phyloP scores from a whole-genome alignment of 2,329 filamentous ascomycete genomes.

The Teratosphaeria zuluensis region DNA sequence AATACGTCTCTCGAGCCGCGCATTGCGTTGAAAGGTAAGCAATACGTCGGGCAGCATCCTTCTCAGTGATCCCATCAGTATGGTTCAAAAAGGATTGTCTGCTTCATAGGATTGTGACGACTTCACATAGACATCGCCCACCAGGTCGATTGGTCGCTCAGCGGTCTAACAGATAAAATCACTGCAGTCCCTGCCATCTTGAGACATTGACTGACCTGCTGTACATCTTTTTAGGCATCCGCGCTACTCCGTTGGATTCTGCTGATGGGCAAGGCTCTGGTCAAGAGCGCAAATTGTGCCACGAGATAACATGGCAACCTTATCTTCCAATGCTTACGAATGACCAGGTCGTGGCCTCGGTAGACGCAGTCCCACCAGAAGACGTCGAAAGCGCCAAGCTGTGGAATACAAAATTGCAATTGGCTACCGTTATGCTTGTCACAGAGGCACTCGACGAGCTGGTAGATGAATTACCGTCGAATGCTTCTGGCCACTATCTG shows the following conservation, averaged over 20 bases:
- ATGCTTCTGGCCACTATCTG: not conserved
- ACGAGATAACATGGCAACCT: conserved; percentile 5
- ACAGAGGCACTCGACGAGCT: conserved; percentile 1
- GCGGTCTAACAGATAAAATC: too few relatives aligned
- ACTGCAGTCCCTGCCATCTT: too few relatives aligned
- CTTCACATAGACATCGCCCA: too few relatives aligned
- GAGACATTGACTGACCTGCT: too few relatives aligned
- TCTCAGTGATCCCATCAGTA: too few relatives aligned
- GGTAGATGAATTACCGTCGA: not conserved
- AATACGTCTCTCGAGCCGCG: not conserved
- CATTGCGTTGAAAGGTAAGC: not conserved
- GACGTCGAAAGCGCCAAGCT: not conserved
- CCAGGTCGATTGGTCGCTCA: too few relatives aligned
- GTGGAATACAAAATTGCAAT: not conserved
- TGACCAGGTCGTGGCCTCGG: not conserved
- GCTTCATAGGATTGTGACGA: too few relatives aligned
- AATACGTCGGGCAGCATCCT: too few relatives aligned
- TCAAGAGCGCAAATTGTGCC: conserved; percentile 3
- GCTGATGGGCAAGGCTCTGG: not conserved
- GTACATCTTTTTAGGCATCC: not conserved
- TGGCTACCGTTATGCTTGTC: not conserved
- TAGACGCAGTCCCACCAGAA: not conserved
- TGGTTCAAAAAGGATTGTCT: too few relatives aligned
- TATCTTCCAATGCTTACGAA: conserved; percentile 1
- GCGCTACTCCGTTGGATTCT: conserved; percentile 5